Conservation (phyloP, 106 monocot genomes). For the Cymbidium sinense region DNA sequence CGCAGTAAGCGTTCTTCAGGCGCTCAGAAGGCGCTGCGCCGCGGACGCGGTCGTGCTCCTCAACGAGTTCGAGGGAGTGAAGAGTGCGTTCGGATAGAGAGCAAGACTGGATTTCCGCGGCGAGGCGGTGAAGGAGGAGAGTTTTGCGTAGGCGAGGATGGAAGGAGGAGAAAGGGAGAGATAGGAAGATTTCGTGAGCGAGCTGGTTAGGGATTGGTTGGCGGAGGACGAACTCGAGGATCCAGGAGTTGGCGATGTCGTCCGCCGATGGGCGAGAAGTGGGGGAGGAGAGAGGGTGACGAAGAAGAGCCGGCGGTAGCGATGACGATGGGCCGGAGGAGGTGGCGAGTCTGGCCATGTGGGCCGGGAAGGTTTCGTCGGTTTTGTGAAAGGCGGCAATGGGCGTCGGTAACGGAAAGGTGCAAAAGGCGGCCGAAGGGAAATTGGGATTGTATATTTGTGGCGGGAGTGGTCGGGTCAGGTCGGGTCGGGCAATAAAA, state of each 20-base stretch:
- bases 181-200: slow-evolving; percentile 16
- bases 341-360: background rate
- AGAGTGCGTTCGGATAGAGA: slow-evolving; percentile 18
- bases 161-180: slow-evolving; percentile 20
- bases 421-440: too few relatives aligned
- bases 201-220: slow-evolving; percentile 31
- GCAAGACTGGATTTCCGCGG: slow-evolving; percentile 11
- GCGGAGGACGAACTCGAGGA: slow-evolving; percentile 47
- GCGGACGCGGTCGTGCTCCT: slow-evolving; percentile 19
- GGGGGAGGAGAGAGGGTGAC: background rate
- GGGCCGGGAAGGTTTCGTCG: background rate
- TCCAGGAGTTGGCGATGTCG: slow-evolving; percentile 11
- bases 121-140: slow-evolving; percentile 34
- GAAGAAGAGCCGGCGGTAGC: background rate
- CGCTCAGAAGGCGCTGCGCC: background rate
- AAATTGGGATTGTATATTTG: too few relatives aligned
- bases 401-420: too few relatives aligned
- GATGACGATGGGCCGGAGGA: background rate
- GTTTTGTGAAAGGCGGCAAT: too few relatives aligned
- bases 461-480: too few relatives aligned
- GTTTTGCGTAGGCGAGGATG: slow-evolving; percentile 24
- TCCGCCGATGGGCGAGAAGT: background rate
- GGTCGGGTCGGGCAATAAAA: too few relatives aligned
- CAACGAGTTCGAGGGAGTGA: slow-evolving; percentile 32
- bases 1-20: slow-evolving; percentile 29